phyloP scores from a whole-genome alignment of 257 asterid genomes.

The Gentiana dahurica region DNA sequence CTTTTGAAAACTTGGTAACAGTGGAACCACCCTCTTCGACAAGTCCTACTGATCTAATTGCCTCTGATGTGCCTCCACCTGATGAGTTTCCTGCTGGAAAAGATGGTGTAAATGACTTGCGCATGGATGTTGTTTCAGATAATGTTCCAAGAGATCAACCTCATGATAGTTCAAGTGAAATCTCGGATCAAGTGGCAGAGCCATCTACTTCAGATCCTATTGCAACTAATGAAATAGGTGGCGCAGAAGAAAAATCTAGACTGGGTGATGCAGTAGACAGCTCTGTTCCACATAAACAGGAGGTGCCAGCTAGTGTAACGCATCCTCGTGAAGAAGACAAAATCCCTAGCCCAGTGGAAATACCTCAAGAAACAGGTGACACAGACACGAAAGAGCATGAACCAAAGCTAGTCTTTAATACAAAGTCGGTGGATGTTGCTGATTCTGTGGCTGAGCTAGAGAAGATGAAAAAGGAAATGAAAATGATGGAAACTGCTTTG shows the following conservation, averaged over 20 bases:
- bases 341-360: conserved; percentile 24
- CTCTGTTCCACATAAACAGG: conserved; percentile 27
- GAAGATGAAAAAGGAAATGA: conserved; percentile 78
- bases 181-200: conserved; percentile 29
- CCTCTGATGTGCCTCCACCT: conserved; percentile 16
- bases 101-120: conserved; percentile 26
- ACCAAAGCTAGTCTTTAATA: conserved; percentile 24
- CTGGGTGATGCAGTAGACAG: conserved; percentile 8
- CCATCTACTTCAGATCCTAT: conserved; percentile 33
- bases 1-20: conserved; percentile 25
- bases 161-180: conserved; percentile 25
- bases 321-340: conserved; percentile 25
- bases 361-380: conserved; percentile 19
- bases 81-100: conserved; percentile 21
- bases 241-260: conserved; percentile 30
- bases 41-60: conserved; percentile 24
- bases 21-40: conserved; percentile 25
- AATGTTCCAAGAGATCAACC: conserved; percentile 31
- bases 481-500: conserved; percentile 88
- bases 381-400: conserved; percentile 29
- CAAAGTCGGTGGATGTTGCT: conserved; percentile 27
- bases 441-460: conserved; percentile 51
- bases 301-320: conserved; percentile 27
- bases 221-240: conserved; percentile 22
- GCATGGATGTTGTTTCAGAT: conserved; percentile 20